phyloP scores from a whole-genome alignment of 164 flowering plant genomes.

The Vitis amurensis region DNA sequence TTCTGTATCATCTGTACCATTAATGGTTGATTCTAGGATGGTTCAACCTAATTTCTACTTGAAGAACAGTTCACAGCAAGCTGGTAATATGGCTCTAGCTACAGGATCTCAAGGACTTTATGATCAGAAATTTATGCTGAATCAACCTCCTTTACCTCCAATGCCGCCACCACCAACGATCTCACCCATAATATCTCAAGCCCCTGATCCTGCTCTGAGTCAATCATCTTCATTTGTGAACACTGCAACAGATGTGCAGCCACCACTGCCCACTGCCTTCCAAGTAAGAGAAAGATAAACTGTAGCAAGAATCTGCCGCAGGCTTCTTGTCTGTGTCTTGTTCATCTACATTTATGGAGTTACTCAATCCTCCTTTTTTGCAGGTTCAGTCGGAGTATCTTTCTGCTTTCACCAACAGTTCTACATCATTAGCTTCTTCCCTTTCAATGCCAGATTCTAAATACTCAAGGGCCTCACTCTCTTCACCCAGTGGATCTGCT shows the following conservation, averaged over 20 bases:
- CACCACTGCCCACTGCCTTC: slow-evolving; percentile 37
- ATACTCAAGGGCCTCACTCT: slow-evolving; percentile 42
- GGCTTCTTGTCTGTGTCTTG: slow-evolving; percentile 11
- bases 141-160: slow-evolving; percentile 91
- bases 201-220: slow-evolving; percentile 36
- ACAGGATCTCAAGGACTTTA: slow-evolving; percentile 58
- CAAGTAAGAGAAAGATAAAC: slow-evolving; percentile 31
- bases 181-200: slow-evolving; percentile 50
- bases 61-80: slow-evolving; percentile 45
- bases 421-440: slow-evolving; percentile 34
- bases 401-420: slow-evolving; percentile 31
- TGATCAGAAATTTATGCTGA: slow-evolving; percentile 54
- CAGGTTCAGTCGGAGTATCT: slow-evolving; percentile 63
- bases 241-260: slow-evolving; percentile 42
- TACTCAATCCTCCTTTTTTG: slow-evolving; percentile 8
- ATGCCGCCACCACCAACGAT: slow-evolving; percentile 72
- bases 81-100: slow-evolving; percentile 23
- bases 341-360: slow-evolving; percentile 3
- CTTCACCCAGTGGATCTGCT: slow-evolving; percentile 55
- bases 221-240: slow-evolving; percentile 53
- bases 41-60: slow-evolving; percentile 36
- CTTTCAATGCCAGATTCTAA: slow-evolving; percentile 44
- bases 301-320: not conserved
- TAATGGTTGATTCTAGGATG: slow-evolving; percentile 47
- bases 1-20: slow-evolving; percentile 36